Evolutionary conservation across 208 protist genomes (phyloP), one percentile per base, ranked within the genome.

Genomic region (Crithidia sp.): DNA sequence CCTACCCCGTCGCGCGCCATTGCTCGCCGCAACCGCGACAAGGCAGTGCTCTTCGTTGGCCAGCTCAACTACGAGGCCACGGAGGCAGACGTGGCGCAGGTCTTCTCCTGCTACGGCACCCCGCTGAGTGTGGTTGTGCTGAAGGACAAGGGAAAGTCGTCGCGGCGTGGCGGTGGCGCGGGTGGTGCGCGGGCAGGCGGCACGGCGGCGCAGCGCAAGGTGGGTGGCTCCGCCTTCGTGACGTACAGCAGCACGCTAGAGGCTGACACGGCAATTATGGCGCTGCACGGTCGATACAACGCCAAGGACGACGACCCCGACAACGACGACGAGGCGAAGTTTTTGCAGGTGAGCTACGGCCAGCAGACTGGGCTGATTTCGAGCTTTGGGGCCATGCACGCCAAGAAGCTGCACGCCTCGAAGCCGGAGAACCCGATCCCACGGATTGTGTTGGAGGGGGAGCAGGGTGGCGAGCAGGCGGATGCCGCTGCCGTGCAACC

Each of bases 291-390:
- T 41, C 70, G 54, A 4, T 86, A 87, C 69, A 76, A 68, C 71
- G 86, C 89, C 77, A 77, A 81, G 65, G 74, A 39, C 65, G 73
- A 84, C 43, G 81, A 87, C 36, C 28, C 28, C 28, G 28, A 28
- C 28, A 28, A 28, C 28, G 28, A 28, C 28, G 28, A 28, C 28
- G 28, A 28, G 28, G 28, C 28, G 28, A 78, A 85, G 52, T 84
- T 81, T 44, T 44, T 91, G 71, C 86, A 91, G 60, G 86, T 91
- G 53, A 79, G 68, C 5, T 91, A 91, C 74, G 89, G 83, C 68
- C 73, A 87, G 39, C 79, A 83, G 47, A 89, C 84, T 12, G 79
- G 83, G 47, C 60, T 87, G 41, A 84, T 88, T 59, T 88, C 83
- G 17, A 72, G 80, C n/a, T 93, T 89, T 63, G 88, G 88, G 43